phyloP scores from a whole-genome alignment of 2,329 filamentous ascomycete genomes.

The Fusarium succisae region DNA sequence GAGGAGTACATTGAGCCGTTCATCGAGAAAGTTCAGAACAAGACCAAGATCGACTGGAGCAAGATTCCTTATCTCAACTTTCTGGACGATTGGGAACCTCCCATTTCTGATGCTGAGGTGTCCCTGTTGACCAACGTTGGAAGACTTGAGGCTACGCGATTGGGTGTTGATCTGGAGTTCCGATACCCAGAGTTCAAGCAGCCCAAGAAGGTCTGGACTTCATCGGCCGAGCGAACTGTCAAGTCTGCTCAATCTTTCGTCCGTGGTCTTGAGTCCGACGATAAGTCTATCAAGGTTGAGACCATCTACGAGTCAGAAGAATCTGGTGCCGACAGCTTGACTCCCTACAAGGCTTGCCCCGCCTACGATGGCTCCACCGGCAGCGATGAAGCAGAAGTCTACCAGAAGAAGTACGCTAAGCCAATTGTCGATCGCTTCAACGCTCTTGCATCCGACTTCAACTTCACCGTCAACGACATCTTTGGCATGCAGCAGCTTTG shows the following conservation, averaged over 20 bases:
- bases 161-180: slow-evolving; percentile 67
- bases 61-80: slow-evolving; percentile 65
- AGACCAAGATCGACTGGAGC: slow-evolving; percentile 64
- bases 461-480: slow-evolving; percentile 70
- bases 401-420: slow-evolving; percentile 64
- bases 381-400: slow-evolving; percentile 62
- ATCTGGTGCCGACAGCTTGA: slow-evolving; percentile 67
- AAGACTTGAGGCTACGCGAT: slow-evolving; percentile 66
- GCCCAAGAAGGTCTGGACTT: slow-evolving; percentile 68
- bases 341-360: slow-evolving; percentile 72
- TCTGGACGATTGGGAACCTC: slow-evolving; percentile 64
- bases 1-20: slow-evolving; percentile 67
- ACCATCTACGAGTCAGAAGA: slow-evolving; percentile 65
- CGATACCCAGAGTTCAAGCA: slow-evolving; percentile 64
- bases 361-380: slow-evolving; percentile 68
- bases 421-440: slow-evolving; percentile 68
- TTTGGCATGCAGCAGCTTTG: slow-evolving; percentile 74
- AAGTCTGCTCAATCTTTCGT: slow-evolving; percentile 68
- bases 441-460: slow-evolving; percentile 63
- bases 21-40: slow-evolving; percentile 66
- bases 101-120: slow-evolving; percentile 64
- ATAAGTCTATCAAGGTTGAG: slow-evolving; percentile 63
- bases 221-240: slow-evolving; percentile 68
- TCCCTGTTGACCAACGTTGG: slow-evolving; percentile 70
- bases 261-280: slow-evolving; percentile 62